A percentile compares a stretch with the other conserved stretches of the same genome.
Conservation (phyloP, 305 asterid genomes). For the Salvia sclarea region DNA sequence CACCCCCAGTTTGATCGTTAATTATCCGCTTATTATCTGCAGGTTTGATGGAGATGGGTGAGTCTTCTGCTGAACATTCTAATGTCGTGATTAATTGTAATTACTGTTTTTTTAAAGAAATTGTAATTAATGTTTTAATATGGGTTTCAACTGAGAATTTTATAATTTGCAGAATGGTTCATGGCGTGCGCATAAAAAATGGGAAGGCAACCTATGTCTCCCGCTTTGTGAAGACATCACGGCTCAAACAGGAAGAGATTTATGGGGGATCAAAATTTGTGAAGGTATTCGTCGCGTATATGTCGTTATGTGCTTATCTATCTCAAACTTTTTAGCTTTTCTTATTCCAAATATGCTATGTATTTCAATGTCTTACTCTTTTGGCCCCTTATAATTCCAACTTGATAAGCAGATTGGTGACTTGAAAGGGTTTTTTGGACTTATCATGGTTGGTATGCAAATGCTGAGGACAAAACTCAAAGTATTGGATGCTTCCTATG, state of each 20-base stretch:
- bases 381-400: conserved; percentile 1
- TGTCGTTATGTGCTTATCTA: conserved; percentile 5
- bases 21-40: no score
- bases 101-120: no score
- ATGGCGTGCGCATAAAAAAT: conserved; percentile 86
- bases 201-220: conserved; percentile 93
- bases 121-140: not conserved
- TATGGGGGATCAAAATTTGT: conserved; percentile 75
- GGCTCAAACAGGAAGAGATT: conserved; percentile 78
- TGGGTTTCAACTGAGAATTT: no score
- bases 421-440: conserved; percentile 72
- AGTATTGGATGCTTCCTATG: conserved; percentile 61
- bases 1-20: no score
- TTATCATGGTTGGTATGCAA: conserved; percentile 56
- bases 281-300: conserved; percentile 56
- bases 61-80: conserved; percentile 41
- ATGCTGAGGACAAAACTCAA: conserved; percentile 61
- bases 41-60: conserved; percentile 99
- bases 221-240: conserved; percentile 86
- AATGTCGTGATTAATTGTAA: no score
- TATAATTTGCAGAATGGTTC: conserved; percentile 72
- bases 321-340: conserved; percentile 8
- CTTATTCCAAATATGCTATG: conserved; percentile 11
- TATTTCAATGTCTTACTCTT: not conserved
- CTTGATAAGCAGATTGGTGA: conserved; percentile 64